phyloP scores from a whole-genome alignment of 331 rosid species.

The Malus hybrid region DNA sequence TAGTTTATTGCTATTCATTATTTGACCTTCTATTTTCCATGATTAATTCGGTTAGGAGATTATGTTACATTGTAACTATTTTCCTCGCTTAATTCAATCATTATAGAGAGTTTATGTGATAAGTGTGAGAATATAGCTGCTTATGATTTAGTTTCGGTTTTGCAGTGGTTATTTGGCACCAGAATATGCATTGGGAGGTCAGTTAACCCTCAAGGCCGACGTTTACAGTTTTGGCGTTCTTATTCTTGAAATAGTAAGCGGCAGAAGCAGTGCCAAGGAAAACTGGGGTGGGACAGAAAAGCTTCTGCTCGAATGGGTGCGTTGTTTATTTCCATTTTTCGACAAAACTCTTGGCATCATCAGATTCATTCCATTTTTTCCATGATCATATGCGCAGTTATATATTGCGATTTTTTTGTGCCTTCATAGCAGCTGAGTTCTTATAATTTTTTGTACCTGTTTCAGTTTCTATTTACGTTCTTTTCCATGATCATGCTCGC shows the following conservation, averaged over 20 bases:
- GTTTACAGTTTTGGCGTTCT: slow-evolving; percentile 94
- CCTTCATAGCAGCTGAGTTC: too few relatives aligned
- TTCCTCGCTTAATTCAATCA: neutral
- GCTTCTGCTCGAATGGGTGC: slow-evolving; percentile 76
- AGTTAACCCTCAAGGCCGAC: slow-evolving; percentile 82
- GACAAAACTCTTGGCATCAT: neutral
- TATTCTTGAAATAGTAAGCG: slow-evolving; percentile 68
- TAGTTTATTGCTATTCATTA: neutral
- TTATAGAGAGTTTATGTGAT: neutral
- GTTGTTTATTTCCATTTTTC: neutral
- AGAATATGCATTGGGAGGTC: slow-evolving; percentile 94
- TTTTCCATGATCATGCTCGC: neutral
- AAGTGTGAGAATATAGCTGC: neutral
- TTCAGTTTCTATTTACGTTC: neutral
- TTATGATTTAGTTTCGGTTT: slow-evolving; percentile 22
- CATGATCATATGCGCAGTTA: neutral
- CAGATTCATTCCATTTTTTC: neutral
- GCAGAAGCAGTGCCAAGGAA: slow-evolving; percentile 56
- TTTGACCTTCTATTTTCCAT: neutral
- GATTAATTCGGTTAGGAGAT: neutral
- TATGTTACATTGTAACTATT: neutral
- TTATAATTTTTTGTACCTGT: too few relatives aligned
- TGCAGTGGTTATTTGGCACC: slow-evolving; percentile 96
- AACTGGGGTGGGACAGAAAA: slow-evolving; percentile 47
- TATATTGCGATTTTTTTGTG: neutral